Base-by-base conservation (phyloP, 2,329 filamentous ascomycete species). In the Periconia sp. region DNA sequence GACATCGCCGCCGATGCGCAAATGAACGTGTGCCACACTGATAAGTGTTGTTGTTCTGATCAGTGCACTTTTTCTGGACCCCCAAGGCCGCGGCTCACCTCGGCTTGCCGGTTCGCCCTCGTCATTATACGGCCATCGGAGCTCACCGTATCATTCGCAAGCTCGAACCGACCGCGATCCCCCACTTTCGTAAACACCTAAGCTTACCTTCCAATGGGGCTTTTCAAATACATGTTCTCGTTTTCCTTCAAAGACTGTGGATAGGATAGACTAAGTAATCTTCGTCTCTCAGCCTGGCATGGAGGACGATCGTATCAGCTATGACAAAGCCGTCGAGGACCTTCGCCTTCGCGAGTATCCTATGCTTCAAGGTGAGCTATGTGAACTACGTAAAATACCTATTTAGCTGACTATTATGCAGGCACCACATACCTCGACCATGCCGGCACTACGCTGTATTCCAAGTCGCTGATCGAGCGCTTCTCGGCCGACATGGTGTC, bases 341-440 rank as follows among this genome's bases (percentile, higher is more conserved):
- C 74, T 88, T 21, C 77, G 86, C 47, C 69, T 76, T 12, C 62
- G 62, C 23, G 85, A 89, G 56, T 89, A 83, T 67, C 86, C 86
- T 18, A 87, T 88, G 84, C 75, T 89, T 30, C 74, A 80, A 72
- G 84, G 86, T 86, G 63, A 43, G 61, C n/a, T 35, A 5, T 10
- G 13, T 12, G 4, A 8, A 8, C 6, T 37, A n/a, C 10, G 1
- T 10, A 10, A 13, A 21, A n/a, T n/a, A n/a, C n/a, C 19, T 21
- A 12, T 16, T 23, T 38, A 23, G 19, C 41, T 59, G 40, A 57
- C 33, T 47, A 23, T 25, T 16, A 11, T 19, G 7, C n/a, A 92
- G 89, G 81, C 38, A 83, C 83, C 8, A 78, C 85, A 33, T 97
- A 96, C 68, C 85, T 97, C 43, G 92, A 97, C 59, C 92, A 97